A percentile compares a stretch with the other conserved stretches of the same genome.
Evolutionary conservation across 2,329 filamentous ascomycete genomes (phyloP).

Genomic region (Rutstroemia sp.): DNA sequence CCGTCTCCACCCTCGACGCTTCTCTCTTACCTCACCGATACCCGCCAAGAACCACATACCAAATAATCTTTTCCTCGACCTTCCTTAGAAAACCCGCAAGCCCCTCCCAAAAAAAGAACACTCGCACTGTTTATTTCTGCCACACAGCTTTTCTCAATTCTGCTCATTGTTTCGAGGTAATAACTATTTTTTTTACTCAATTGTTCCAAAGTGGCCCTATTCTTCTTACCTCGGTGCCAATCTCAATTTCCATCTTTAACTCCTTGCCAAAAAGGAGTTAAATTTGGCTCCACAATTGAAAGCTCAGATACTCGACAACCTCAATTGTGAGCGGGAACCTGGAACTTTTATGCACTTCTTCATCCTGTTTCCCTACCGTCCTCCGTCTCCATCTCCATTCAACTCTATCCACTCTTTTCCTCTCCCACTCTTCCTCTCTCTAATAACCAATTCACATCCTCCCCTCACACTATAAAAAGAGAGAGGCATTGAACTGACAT

Average conservation of each 20-base stretch:
- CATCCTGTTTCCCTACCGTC: neutral
- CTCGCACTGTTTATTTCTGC: neutral
- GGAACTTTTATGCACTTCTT: neutral
- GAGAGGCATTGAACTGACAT: conserved; percentile 20
- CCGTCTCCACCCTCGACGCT: neutral
- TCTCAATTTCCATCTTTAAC: neutral
- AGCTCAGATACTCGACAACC: conserved; percentile 7
- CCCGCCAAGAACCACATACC: neutral
- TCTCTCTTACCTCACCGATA: neutral
- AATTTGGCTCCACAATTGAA: conserved; percentile 10
- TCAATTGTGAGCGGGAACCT: conserved; percentile 1
- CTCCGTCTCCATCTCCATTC: neutral
- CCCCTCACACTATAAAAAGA: neutral
- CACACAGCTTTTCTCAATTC: neutral
- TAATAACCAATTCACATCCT: neutral
- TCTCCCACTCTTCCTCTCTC: neutral
- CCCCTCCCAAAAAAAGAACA: neutral
- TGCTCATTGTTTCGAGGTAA: neutral
- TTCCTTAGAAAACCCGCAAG: neutral
- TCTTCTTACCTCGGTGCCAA: neutral
- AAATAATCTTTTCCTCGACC: neutral
- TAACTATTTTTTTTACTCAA: neutral
- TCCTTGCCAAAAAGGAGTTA: neutral
- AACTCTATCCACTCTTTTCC: neutral
- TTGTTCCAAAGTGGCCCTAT: neutral